Evolutionary conservation across 2,329 filamentous ascomycete species (phyloP), one percentile per base, ranked within the genome.

Genomic region (Verticillium dahliae): DNA sequence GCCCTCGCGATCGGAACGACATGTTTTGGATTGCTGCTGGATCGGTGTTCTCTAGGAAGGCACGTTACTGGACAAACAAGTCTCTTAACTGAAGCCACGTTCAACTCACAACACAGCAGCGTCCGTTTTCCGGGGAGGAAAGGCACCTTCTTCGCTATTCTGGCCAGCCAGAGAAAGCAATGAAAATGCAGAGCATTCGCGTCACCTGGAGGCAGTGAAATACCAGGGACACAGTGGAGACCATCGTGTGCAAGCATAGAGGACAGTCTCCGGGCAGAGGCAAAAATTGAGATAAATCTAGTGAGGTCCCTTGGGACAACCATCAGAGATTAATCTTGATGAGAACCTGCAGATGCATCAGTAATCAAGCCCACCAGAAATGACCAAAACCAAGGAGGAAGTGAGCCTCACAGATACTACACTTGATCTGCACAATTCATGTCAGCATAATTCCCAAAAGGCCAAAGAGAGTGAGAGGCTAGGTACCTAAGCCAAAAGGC

Each of bases 321-420:
- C 92, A 90, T 89, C 89, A 93, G 90, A 90, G 88, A 92, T 92
- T 92, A 93, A 92, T 92, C 90, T 10, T 93, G 88, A 91, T 90
- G 92, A 92, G 90, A 93, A 92, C 37, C 37, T 38, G 14, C 37
- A 31, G 4, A 31, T 31, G 27, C 27, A 31, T 31, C 27, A 31
- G 27, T 31, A 5, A 31, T 38, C 37, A 14, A 14, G 37, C 10
- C 14, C 37, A 38, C 10, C 37, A 38, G 14, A 14, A 38, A 14
- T 38, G 37, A 5, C 27, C 37, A 10, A 38, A 10, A 14, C 4
- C 37, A 38, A 11, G 10, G 37, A 38, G 10, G 4, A 14, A 38
- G 37, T 10, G 37, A 38, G 37, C 37, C 37, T 38, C 27, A 38
- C 89, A 91, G 89, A 91, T 92, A 92, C 89, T 92, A 91, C 88